phyloP scores from a whole-genome alignment of 768 basidiomycete species.

The Wakefieldia striispora region DNA sequence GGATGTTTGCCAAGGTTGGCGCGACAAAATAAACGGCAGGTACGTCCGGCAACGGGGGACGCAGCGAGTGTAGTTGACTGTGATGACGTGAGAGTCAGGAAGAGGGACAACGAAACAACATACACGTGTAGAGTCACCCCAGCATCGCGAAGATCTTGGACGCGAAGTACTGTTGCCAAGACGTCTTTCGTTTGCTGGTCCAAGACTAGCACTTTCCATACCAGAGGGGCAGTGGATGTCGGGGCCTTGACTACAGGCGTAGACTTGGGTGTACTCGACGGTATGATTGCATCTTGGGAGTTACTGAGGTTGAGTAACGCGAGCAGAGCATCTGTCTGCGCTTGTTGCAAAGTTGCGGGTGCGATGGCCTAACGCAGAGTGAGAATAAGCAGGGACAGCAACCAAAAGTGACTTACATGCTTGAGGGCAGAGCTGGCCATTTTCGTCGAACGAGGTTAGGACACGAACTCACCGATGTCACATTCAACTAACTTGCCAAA shows the following conservation, averaged over 20 bases:
- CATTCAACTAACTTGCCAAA: no score
- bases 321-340: conserved; percentile 83
- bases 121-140: conserved; percentile 98
- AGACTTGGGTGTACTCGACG: conserved; percentile 21
- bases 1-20: conserved; percentile 82
- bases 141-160: conserved; percentile 94
- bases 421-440: conserved; percentile 48
- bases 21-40: conserved; percentile 97
- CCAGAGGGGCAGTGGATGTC: conserved; percentile 62
- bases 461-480: neutral
- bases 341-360: conserved; percentile 73
- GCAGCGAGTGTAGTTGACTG: conserved; percentile 86
- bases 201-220: conserved; percentile 95
- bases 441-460: conserved; percentile 4
- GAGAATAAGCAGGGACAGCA: conserved; percentile 17
- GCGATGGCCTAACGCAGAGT: conserved; percentile 38
- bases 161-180: conserved; percentile 89
- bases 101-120: conserved; percentile 30
- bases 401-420: conserved; percentile 34
- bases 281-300: conserved; percentile 34
- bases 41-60: conserved; percentile 91
- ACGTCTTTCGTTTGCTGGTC: conserved; percentile 97
- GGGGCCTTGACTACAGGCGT: conserved; percentile 48
- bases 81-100: conserved; percentile 2
- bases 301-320: conserved; percentile 81